Conservation (phyloP, 148 eudicot species). For the Amaranthus cruentus region DNA sequence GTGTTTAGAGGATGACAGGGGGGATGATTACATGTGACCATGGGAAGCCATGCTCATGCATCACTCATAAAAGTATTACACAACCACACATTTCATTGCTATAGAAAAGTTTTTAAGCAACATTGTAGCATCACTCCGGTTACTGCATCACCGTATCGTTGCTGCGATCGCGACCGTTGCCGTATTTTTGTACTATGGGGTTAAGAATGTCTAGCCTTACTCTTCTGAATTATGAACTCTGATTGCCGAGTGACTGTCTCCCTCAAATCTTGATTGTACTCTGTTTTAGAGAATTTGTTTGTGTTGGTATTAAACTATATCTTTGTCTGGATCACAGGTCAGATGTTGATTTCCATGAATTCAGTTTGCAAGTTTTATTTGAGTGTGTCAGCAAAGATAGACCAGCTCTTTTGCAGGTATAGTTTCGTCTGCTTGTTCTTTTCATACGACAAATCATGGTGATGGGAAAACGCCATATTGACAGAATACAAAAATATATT, state of each 20-base stretch:
- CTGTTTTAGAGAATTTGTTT: neutral
- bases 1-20: neutral
- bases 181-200: too few species aligned
- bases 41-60: neutral
- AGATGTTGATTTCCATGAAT: slow-evolving; percentile 78
- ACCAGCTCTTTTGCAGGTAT: slow-evolving; percentile 88
- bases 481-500: neutral
- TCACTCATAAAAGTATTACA: neutral
- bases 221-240: neutral
- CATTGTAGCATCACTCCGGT: too few species aligned
- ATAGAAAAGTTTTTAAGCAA: neutral
- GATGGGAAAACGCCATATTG: neutral
- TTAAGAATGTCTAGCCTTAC: neutral
- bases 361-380: slow-evolving; percentile 87
- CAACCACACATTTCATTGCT: neutral
- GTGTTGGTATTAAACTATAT: neutral
- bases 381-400: slow-evolving; percentile 99
- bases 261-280: neutral
- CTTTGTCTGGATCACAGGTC: slow-evolving; percentile 45
- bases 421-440: slow-evolving; percentile 4
- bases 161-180: too few species aligned
- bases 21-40: neutral
- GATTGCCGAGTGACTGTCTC: neutral
- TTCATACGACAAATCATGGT: slow-evolving; percentile 1
- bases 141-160: too few species aligned